Evolutionary conservation across 2,329 filamentous ascomycete species (phyloP), one percentile per base, ranked within the genome.

Genomic region (Verruconis gallopava): DNA sequence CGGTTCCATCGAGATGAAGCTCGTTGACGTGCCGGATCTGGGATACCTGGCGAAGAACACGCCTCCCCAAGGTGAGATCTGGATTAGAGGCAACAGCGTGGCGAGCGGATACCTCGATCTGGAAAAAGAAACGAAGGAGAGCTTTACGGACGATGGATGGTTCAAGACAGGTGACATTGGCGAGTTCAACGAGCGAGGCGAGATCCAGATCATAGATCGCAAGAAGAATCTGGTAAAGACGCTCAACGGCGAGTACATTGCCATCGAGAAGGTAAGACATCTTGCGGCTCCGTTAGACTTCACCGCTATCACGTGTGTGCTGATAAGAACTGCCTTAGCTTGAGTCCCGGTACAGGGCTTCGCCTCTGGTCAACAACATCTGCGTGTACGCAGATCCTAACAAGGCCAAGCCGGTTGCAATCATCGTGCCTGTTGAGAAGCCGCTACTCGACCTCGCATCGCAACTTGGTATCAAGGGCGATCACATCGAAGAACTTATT

Each of bases 201-300:
- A 93, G 59, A 64, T 96, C 50, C 75, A 72, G 52, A 80, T 96
- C 58, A 88, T 96, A 56, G 89, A 96, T 62, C 85, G 89, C 52
- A 88, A 94, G 76, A 96, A 96, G 79, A 96, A 96, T 65, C 69
- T 96, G 43, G 84, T 96, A 62, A 96, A 96, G 77, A 88, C 91
- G 48, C 75, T 85, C 49, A 86, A 88, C 46, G 89, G 89, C 51
- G 89, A 96, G 69, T 96, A 96, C 63, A 93, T 96, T 59, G 91
- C 89, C 17, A 74, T 98, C 3, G 89, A 96, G 68, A 95, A 81
- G 62, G 54, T 56, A 38, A 39, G 45, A 37, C 30, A 14, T 18
- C n/a, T n/a, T n/a, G n/a, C n/a, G n/a, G 19, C 20, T 5, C 34
- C 34, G 11, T 11, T 13, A 11, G 13, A 30, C 11, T 13, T 30